Evolutionary conservation across 2,329 filamentous ascomycete genomes (phyloP), one percentile per base, ranked within the genome.

Genomic region (Penicillium sp.): DNA sequence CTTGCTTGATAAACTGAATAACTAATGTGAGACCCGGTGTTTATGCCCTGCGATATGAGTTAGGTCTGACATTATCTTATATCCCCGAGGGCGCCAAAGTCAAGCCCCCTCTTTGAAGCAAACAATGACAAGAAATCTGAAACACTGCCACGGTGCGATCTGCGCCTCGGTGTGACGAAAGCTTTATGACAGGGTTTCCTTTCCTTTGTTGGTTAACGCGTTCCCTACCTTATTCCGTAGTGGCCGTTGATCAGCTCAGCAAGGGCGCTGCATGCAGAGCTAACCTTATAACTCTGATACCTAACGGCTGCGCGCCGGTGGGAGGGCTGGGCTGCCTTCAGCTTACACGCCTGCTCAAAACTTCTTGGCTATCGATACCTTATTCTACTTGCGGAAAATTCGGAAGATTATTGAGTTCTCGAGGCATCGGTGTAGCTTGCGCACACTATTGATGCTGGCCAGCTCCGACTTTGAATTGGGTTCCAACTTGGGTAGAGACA

Each of bases 91-190:
- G 29, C 23, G 15, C n/a, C 8, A 56, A 26, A 45, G 38, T 6
- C 41, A 48, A 47, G 44, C 31, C 41, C 26, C 11, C 9, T 31
- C 9, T 56, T 56, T 48, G 41, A 30, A 26, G 31, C 41, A 7
- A 19, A 50, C 15, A 35, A 56, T 9, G 30, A 44, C 46, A 58
- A 51, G 15, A 58, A 51, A 19, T n/a, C 29, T 29, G 35, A 45
- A 51, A 50, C 46, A 9, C 55, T 17, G 55, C 23, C 55, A 51
- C 13, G 17, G 35, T 23, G 50, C 19, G 47, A 49, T 49, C 54
- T 38, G 54, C 54, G 31, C 30, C 46, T 13, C 29, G 45, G 45
- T n/a, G 45, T 19, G 19, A 49, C 31, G 46, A 49, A 50, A 41
- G n/a, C 54, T 44, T 57, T 49, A 30, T 49, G 11, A n/a, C 51